Evolutionary conservation across 2,329 filamentous ascomycete genomes (phyloP), one percentile per base, ranked within the genome.

Genomic region (Blumeriella jaapii): DNA sequence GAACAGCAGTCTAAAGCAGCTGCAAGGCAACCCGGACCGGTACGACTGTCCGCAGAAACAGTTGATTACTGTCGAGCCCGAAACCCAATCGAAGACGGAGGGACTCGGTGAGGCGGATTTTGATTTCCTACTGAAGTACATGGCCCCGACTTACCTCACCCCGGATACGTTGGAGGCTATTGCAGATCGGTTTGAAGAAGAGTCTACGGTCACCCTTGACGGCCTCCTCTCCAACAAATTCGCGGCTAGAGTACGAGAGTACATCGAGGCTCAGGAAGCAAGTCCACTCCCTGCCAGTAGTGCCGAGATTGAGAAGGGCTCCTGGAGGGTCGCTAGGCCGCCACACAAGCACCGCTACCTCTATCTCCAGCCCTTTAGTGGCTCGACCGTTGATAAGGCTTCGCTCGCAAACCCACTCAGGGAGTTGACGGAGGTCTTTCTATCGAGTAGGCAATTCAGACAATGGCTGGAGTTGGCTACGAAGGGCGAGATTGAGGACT

Each of bases 341-440:
- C 91, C 91, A 0, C 87, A 98, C 62, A 98, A 98, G 63, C 86
- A 95, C 55, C 82, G 87, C 10, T 98, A 81, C 57, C 66, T 94
- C 2, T 98, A 91, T 59, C 71, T 83, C 40, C 76, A 85, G 48
- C 63, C 61, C 46, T 66, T 52, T 31, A 59, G 16, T 8, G 60
- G 34, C 24, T 35, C 17, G 14, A 26, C 30, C 28, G 33, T 18
- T 17, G 38, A 24, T 13, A 37, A 33, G 18, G 31, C 11, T 34
- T 24, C 12, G 3, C 23, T 24, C n/a, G 36, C 38, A 10, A 71
- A 70, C 10, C 71, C 83, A 0, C 68, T 93, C 40, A 74, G 78
- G 36, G 83, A 93, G 56, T 67, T 98, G 6, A 60, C 95, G 8
- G 76, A 93, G 45, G 72, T 80, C 9, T 71, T 96, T 36, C 68